phyloP scores from a whole-genome alignment of 1,284 basidiomycete species.

The Leccinum subrobustum region DNA sequence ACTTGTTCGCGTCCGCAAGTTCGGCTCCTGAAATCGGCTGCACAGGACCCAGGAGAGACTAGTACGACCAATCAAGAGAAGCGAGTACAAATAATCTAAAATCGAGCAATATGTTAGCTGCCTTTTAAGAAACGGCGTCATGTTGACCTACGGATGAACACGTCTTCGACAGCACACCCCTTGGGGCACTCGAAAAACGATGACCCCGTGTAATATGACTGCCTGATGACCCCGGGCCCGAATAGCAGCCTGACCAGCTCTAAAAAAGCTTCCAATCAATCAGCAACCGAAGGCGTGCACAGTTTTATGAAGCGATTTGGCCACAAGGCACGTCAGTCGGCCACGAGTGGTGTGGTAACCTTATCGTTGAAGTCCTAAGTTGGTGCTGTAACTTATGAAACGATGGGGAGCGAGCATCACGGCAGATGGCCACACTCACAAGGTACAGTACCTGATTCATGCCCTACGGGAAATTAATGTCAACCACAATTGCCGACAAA shows the following conservation, averaged over 20 bases:
- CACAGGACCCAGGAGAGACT: neutral
- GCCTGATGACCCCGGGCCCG: neutral
- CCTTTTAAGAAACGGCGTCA: slow-evolving; percentile 36
- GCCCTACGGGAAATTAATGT: slow-evolving; percentile 38
- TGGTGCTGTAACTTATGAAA: slow-evolving; percentile 4
- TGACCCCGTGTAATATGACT: slow-evolving; percentile 49
- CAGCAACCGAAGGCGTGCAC: slow-evolving; percentile 47
- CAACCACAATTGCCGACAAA: neutral
- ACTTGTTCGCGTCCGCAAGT: slow-evolving; percentile 2
- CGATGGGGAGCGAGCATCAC: slow-evolving; percentile 30
- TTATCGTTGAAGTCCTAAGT: slow-evolving; percentile 19
- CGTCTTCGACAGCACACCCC: neutral
- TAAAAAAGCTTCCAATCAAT: slow-evolving; percentile 70
- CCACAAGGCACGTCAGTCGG: slow-evolving; percentile 50
- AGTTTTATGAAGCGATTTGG: neutral
- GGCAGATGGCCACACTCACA: slow-evolving; percentile 37
- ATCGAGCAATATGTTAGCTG: slow-evolving; percentile 35
- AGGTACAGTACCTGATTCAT: slow-evolving; percentile 47
- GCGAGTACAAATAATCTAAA: neutral
- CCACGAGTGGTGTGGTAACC: slow-evolving; percentile 58
- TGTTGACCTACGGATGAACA: slow-evolving; percentile 31
- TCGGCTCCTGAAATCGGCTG: neutral
- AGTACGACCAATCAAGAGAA: neutral
- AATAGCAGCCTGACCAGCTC: slow-evolving; percentile 30
- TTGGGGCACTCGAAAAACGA: neutral